phyloP scores from a whole-genome alignment of 257 asterid genomes.

The Solanum pinnatisectum region DNA sequence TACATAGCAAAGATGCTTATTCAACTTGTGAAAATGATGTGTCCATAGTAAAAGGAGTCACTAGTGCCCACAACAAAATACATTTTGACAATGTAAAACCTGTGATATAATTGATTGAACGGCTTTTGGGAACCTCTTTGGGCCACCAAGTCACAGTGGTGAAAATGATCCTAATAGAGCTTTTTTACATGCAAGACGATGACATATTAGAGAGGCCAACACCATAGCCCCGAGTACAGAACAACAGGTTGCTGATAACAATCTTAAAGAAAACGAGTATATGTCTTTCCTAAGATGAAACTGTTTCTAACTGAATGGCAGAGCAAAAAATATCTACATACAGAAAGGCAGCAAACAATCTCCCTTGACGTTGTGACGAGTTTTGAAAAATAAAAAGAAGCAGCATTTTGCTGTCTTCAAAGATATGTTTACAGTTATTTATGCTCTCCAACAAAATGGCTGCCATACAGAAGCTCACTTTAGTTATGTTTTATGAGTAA shows the following conservation, averaged over 20 bases:
- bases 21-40: background rate
- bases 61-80: background rate
- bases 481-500: background rate
- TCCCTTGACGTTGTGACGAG: background rate
- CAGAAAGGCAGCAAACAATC: background rate
- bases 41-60: background rate
- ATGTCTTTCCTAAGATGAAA: background rate
- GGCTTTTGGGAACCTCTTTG: background rate
- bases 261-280: background rate
- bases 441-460: background rate
- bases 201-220: background rate
- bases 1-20: constrained; percentile 6
- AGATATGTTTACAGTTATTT: background rate
- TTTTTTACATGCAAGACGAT: background rate
- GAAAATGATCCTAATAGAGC: background rate
- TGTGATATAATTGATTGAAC: background rate
- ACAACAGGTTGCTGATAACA: background rate
- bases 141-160: background rate
- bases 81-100: background rate
- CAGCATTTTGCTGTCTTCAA: background rate
- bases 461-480: background rate
- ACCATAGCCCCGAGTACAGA: background rate
- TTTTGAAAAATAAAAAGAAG: background rate
- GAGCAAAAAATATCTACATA: background rate
- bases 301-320: background rate